Evolutionary conservation across 106 monocot genomes (phyloP).

Genomic region (Chionographis japonica): DNA sequence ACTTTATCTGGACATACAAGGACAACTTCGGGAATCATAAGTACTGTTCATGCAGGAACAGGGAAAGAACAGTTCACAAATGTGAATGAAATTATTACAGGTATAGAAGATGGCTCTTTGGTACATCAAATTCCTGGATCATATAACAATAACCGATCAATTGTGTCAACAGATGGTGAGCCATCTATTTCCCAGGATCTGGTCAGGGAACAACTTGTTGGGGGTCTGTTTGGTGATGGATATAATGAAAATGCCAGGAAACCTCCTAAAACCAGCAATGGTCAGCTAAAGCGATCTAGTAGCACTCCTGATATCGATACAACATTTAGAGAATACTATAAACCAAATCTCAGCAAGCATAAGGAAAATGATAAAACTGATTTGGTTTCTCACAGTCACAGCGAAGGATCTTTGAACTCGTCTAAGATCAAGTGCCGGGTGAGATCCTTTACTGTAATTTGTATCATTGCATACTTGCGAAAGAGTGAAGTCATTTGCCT

Average conservation of each 20-base stretch:
- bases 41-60: constrained; percentile 14
- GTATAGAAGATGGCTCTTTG: constrained; percentile 41
- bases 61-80: constrained; percentile 36
- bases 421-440: constrained; percentile 87
- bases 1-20: constrained; percentile 13
- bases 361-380: constrained; percentile 27
- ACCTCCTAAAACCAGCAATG: constrained; percentile 7
- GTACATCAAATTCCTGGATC: constrained; percentile 18
- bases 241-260: constrained; percentile 19
- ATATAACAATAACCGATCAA: constrained; percentile 6
- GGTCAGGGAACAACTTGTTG: constrained; percentile 8
- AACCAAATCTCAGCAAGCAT: constrained; percentile 15
- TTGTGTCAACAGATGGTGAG: neutral
- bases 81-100: constrained; percentile 17
- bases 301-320: constrained; percentile 54
- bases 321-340: constrained; percentile 11
- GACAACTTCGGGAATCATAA: constrained; percentile 15
- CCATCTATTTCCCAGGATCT: constrained; percentile 22
- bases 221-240: constrained; percentile 15
- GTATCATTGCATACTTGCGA: too few relatives aligned
- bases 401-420: constrained; percentile 49
- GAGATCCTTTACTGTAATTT: constrained; percentile 18
- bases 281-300: constrained; percentile 48
- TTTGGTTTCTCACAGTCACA: constrained; percentile 22
- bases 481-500: too few relatives aligned